Evolutionary conservation across 225 moss, liverwort and hornwort genomes (phyloP).

Genomic region (Marchantia paleacea): DNA sequence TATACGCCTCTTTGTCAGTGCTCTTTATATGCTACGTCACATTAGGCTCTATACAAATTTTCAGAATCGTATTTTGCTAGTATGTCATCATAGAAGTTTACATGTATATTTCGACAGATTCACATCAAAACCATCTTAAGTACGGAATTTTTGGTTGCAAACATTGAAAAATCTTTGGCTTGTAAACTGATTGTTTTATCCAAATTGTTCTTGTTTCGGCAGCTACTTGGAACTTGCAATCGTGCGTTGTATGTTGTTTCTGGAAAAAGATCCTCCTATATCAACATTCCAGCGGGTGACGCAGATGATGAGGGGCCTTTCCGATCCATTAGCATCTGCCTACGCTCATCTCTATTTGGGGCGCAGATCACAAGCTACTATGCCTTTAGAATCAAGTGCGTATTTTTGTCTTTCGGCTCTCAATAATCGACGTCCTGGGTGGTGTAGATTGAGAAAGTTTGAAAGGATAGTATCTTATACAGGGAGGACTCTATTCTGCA

Average conservation of each 20-base stretch:
- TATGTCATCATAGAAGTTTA: background rate
- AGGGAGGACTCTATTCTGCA: background rate
- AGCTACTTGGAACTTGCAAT: slow-evolving; percentile 98
- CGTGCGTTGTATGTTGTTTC: slow-evolving; percentile 74
- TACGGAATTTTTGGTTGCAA: no score
- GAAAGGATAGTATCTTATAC: background rate
- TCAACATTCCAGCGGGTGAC: slow-evolving; percentile 72
- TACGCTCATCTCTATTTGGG: slow-evolving; percentile 88
- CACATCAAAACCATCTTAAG: no score
- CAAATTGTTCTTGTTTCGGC: slow-evolving; percentile 21
- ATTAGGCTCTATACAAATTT: background rate
- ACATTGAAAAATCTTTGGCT: no score
- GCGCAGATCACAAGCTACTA: slow-evolving; percentile 77
- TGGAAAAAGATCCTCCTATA: slow-evolving; percentile 77
- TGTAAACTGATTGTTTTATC: slow-evolving; percentile 25
- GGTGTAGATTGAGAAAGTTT: background rate
- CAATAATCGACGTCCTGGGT: no score
- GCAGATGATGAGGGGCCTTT: slow-evolving; percentile 87
- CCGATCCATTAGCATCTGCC: slow-evolving; percentile 86
- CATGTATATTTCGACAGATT: background rate
- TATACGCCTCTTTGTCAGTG: background rate
- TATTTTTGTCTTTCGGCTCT: background rate
- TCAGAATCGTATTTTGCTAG: background rate
- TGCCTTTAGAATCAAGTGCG: slow-evolving; percentile 72
- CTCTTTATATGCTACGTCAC: background rate